phyloP scores from a whole-genome alignment of 2,329 filamentous ascomycete species.

The Aspergillus pseudotamarii region DNA sequence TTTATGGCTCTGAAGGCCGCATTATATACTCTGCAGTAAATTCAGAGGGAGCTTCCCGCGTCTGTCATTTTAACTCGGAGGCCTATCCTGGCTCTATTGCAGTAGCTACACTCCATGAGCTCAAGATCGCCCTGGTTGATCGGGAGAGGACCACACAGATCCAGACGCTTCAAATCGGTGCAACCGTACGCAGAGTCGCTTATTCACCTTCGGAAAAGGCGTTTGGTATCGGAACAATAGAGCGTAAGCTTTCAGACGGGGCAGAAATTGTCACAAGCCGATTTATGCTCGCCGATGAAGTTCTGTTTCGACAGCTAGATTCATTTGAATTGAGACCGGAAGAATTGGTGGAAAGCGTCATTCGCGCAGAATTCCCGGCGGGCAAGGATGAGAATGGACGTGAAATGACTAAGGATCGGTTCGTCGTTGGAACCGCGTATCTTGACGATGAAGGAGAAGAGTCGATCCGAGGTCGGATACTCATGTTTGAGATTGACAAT shows the following conservation, averaged over 20 bases:
- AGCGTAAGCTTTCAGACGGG: slow-evolving; percentile 68
- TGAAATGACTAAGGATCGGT: slow-evolving; percentile 65
- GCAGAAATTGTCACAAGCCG: slow-evolving; percentile 76
- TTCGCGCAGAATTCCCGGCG: slow-evolving; percentile 72
- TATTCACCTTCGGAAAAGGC: slow-evolving; percentile 78
- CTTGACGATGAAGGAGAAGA: slow-evolving; percentile 62
- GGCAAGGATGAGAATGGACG: slow-evolving; percentile 58
- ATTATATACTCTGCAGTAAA: slow-evolving; percentile 94
- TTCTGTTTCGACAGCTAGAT: slow-evolving; percentile 78
- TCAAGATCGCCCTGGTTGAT: slow-evolving; percentile 82
- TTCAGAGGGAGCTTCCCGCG: slow-evolving; percentile 77
- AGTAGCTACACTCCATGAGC: slow-evolving; percentile 73
- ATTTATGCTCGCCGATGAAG: slow-evolving; percentile 89
- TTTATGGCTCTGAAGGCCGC: slow-evolving; percentile 84
- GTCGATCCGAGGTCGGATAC: slow-evolving; percentile 71
- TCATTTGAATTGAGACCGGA: slow-evolving; percentile 65
- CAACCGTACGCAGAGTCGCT: slow-evolving; percentile 83
- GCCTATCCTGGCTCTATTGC: slow-evolving; percentile 81
- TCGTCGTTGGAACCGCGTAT: slow-evolving; percentile 88
- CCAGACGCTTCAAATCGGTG: slow-evolving; percentile 73
- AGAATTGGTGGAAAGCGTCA: slow-evolving; percentile 84
- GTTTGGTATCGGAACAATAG: slow-evolving; percentile 86
- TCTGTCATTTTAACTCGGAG: slow-evolving; percentile 80
- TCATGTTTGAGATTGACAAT: slow-evolving; percentile 76
- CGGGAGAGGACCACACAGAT: slow-evolving; percentile 86